phyloP scores from a whole-genome alignment of 257 asterid species.

The Nicotiana attenuata region DNA sequence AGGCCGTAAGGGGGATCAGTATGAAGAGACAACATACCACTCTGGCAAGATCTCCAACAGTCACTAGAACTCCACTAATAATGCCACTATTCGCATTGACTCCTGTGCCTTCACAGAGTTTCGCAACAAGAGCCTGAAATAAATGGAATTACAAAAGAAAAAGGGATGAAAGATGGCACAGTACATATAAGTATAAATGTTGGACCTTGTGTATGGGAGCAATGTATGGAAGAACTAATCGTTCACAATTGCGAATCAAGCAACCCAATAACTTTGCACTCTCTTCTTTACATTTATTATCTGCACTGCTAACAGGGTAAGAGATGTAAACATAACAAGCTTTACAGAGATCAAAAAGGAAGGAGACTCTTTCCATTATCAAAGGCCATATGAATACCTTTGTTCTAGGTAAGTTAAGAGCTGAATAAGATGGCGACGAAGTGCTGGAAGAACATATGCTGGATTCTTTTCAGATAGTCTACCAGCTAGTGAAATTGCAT shows the following conservation, averaged over 20 bases:
- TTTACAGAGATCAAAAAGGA: slow-evolving; percentile 10
- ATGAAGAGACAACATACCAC: slow-evolving; percentile 63
- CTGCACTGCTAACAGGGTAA: slow-evolving; percentile 72
- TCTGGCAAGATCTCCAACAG: slow-evolving; percentile 99
- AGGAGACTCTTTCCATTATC: slow-evolving; percentile 9
- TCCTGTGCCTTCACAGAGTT: slow-evolving; percentile 92
- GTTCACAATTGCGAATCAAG: slow-evolving; percentile 95
- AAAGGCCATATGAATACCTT: slow-evolving; percentile 43
- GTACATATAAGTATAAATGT: slow-evolving; percentile 3
- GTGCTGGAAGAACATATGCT: slow-evolving; percentile 98
- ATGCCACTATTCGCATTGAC: slow-evolving; percentile 89
- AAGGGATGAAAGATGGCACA: slow-evolving; percentile 8
- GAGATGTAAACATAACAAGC: slow-evolving; percentile 23
- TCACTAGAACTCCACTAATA: slow-evolving; percentile 92
- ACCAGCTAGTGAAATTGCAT: slow-evolving; percentile 91
- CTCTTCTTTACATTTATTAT: slow-evolving; percentile 97
- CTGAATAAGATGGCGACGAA: slow-evolving; percentile 97
- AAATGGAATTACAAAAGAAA: slow-evolving; percentile 14
- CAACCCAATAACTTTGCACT: slow-evolving; percentile 97
- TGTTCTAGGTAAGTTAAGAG: slow-evolving; percentile 89
- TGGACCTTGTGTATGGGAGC: slow-evolving; percentile 95
- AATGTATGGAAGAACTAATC: slow-evolving; percentile 88
- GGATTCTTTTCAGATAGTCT: slow-evolving; percentile 98
- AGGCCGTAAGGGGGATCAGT: neutral
- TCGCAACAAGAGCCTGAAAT: slow-evolving; percentile 89